Evolutionary conservation across 345 rosid genomes (phyloP), one percentile per base, ranked within the genome.

Genomic region (Brassica nigra): DNA sequence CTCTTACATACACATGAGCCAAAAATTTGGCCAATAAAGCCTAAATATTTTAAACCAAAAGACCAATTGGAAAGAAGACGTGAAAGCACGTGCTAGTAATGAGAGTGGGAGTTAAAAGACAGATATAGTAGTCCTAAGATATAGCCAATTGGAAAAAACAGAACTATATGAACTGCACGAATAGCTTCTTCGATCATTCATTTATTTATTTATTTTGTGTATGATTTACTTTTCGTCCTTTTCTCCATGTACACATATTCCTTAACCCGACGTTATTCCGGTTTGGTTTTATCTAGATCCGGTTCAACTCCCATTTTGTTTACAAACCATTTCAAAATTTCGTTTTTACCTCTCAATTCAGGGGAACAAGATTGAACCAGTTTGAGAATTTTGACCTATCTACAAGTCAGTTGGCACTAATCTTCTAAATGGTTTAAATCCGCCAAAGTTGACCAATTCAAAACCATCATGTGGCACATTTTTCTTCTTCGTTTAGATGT

Each of bases 121-220:
- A 36, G 37, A 64, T 7, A 47, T 11, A 23, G 27, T 23, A 23
- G 27, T 23, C 27, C 27, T 23, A 23, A 31, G 33, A 62, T 5
- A 39, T 8, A 52, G 70, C 58, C 76, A 70, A 63, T 34, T 62
- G n/a, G 70, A 70, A 77, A 20, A 70, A 70, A 77, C 8, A 77
- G 70, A 62, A 77, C 23, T 44, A 58, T 59, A 59, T 29, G 62
- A 67, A 68, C 23, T 31, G 70, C 65, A 78, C 47, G 69, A 78
- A 71, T 23, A 64, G 49, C 68, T 70, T 71, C 72, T 71, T 72
- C 39, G 31, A 10, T 78, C 77, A 39, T 70, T 63, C 71, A 42
- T 63, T 33, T 18, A 44, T 76, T 69, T 58, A 12, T 47, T 47
- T 39, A 10, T 39, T 47, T 47, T 47, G 20, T 57, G 23, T 34